phyloP scores from a whole-genome alignment of 2,329 filamentous ascomycete species.

The Botrytis deweyae region DNA sequence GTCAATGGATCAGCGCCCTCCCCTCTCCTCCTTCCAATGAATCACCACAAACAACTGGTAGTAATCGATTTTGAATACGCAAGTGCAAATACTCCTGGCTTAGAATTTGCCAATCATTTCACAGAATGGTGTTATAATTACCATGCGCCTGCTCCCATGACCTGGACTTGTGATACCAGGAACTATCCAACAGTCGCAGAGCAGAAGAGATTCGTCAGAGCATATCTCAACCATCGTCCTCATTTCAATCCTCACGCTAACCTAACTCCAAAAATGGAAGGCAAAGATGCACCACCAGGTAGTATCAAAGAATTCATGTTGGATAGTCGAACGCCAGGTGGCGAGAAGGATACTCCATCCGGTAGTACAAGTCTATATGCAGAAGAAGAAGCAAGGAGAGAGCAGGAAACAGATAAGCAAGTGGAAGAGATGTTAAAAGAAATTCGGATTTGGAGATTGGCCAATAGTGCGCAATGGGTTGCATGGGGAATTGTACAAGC shows the following conservation, averaged over 20 bases:
- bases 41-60: constrained; percentile 92
- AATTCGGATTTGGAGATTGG: constrained; percentile 79
- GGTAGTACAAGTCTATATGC: constrained; percentile 44
- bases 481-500: constrained; percentile 97
- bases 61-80: constrained; percentile 99
- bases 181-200: constrained; percentile 77
- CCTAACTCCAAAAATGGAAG: constrained; percentile 37
- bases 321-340: constrained; percentile 60
- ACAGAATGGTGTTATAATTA: constrained; percentile 99
- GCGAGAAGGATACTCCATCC: constrained; percentile 30
- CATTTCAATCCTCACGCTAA: constrained; percentile 55
- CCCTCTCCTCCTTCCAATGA: constrained; percentile 81
- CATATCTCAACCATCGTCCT: constrained; percentile 82
- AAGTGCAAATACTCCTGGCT: constrained; percentile 78
- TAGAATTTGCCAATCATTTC: constrained; percentile 98
- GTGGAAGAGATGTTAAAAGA: constrained; percentile 73
- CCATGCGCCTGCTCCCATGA: constrained; percentile 62
- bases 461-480: constrained; percentile 88
- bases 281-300: constrained; percentile 33
- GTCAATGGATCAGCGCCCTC: constrained; percentile 48
- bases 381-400: constrained; percentile 61
- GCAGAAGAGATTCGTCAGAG: constrained; percentile 79
- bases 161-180: constrained; percentile 66
- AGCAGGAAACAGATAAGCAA: constrained; percentile 64
- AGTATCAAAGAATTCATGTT: constrained; percentile 64